These are phyloP conservation scores for Tylopilus vinaceipallidus DNA, from an alignment of 768 basidiomycete genomes.

Conservation along the genomic window DNA sequence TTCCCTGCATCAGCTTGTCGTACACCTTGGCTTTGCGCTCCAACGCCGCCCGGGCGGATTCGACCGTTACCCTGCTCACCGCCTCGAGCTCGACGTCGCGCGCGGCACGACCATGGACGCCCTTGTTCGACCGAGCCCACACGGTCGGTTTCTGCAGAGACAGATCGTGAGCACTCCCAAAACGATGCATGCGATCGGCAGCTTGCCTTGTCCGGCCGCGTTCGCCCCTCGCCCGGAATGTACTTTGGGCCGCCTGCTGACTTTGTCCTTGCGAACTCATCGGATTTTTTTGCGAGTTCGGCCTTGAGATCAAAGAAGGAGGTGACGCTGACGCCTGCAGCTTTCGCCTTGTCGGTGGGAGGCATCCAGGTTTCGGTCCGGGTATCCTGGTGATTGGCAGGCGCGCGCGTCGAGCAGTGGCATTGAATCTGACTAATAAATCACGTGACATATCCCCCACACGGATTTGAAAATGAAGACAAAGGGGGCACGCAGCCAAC, in stretches of 20 bases:
- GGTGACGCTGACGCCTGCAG: constrained; percentile 65
- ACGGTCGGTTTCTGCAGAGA: constrained; percentile 63
- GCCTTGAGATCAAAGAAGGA: constrained; percentile 84
- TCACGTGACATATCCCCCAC: constrained; percentile 12
- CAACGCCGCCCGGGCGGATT: constrained; percentile 66
- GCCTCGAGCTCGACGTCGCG: constrained; percentile 72
- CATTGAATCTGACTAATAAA: neutral
- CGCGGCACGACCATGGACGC: constrained; percentile 58
- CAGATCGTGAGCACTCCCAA: neutral
- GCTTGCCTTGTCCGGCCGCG: constrained; percentile 67
- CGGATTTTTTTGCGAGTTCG: constrained; percentile 45
- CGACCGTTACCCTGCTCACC: constrained; percentile 66
- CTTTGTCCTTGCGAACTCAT: constrained; percentile 66
- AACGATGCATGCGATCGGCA: neutral
- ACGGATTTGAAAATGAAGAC: no score
- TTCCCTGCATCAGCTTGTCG: constrained; percentile 73
- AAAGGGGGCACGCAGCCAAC: no score
- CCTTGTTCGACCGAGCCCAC: constrained; percentile 78
- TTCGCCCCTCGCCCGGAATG: constrained; percentile 56
- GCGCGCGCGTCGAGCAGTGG: neutral
- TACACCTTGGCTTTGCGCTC: constrained; percentile 82
- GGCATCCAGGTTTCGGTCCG: constrained; percentile 34
- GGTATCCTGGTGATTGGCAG: constrained; percentile 2
- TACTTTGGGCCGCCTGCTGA: constrained; percentile 49
- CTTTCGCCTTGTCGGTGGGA: constrained; percentile 55